phyloP scores from a whole-genome alignment of 2,329 filamentous ascomycete species.

The Pseudogymnoascus sp. region DNA sequence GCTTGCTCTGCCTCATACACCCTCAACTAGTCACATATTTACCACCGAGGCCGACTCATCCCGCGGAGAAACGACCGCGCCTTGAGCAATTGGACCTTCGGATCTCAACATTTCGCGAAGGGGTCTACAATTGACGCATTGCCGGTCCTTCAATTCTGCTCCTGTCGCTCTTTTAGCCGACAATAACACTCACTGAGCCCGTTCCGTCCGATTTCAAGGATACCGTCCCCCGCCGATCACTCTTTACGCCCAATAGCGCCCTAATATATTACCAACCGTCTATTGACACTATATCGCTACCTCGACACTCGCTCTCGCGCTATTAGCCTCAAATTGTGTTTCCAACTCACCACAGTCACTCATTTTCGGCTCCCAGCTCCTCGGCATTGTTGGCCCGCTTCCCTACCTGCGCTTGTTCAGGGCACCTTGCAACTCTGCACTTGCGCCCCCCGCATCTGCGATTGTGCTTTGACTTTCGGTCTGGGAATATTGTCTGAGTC shows the following conservation, averaged over 20 bases:
- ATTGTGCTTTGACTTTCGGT: background rate
- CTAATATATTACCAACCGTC: background rate
- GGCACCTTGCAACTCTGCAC: background rate
- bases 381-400: background rate
- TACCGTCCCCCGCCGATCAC: background rate
- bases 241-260: background rate
- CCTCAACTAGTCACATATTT: background rate
- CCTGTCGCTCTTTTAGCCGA: constrained; percentile 2
- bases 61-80: background rate
- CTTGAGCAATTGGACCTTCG: background rate
- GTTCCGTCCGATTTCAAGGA: background rate
- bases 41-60: background rate
- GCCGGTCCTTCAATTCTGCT: background rate
- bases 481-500: constrained; percentile 1
- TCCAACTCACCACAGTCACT: background rate
- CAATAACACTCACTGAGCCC: background rate
- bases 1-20: background rate
- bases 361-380: background rate
- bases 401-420: background rate
- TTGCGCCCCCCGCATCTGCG: background rate
- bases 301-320: background rate
- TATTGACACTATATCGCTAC: background rate
- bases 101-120: background rate
- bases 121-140: background rate
- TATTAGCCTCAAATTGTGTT: background rate